Evolutionary conservation across 306 rosid species (phyloP), one percentile per base, ranked within the genome.

Genomic region (Hippophae tibetana): DNA sequence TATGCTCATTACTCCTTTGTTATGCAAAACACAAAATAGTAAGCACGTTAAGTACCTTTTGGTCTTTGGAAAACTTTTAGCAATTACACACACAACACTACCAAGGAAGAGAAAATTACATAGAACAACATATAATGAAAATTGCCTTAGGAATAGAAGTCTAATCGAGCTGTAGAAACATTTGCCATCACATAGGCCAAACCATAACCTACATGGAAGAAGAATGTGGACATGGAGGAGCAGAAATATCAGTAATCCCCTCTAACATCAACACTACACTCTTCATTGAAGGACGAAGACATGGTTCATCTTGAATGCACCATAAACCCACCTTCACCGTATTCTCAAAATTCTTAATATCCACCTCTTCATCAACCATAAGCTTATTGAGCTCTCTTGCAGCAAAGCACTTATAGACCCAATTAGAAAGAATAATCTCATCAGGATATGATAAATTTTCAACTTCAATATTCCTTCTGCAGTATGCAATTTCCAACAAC

Each of bases 281-380:
- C 57, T 60, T 68, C 61, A 68, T 60, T 9, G 72, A 60, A 27
- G 72, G 72, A 13, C 72, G 72, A 45, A 68, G 72, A 60, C 47
- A 47, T 13, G 43, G 56, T 46, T 68, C 61, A 3, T 68, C 72
- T 59, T 60, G 72, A 57, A 66, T 49, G 14, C 70, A 66, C 70
- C 70, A 66, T 0, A 57, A 10, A 13, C 47, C 70, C 2, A 53
- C 55, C 23, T 53, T 68, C 2, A 60, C 67, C 62, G 54, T 38
- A 5, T 61, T 61, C 42, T 69, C 67, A 9, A 69, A 69, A 6
- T 6, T 55, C n/a, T 3, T 60, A 41, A 10, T 68, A 31, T 68
- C 72, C 13, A 38, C 72, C 52, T 69, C 66, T 49, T 68, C 72
- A 1, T 61, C 47, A 10, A 9, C 14, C 55, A 43, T 55, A 31